Conservation (phyloP, 2,329 filamentous ascomycete genomes). For the Penicillium concentricum region DNA sequence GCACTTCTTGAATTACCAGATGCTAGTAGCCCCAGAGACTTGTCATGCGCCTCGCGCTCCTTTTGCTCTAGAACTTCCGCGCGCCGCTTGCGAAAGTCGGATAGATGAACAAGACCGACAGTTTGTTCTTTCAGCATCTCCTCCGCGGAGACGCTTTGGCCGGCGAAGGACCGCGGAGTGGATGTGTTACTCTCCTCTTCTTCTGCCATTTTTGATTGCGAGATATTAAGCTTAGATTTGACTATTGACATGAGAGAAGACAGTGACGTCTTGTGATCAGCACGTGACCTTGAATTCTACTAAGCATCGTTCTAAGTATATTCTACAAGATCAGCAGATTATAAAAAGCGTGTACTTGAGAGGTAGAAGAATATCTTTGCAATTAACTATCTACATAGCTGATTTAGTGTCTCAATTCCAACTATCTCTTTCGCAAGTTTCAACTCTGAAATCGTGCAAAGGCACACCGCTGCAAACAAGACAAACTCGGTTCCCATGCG, state of each 20-base stretch:
- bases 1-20: constrained; percentile 50
- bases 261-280: constrained; percentile 14
- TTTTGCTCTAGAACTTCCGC: constrained; percentile 92
- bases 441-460: not conserved
- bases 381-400: not conserved
- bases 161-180: constrained; percentile 61
- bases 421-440: not conserved
- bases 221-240: constrained; percentile 3
- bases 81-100: constrained; percentile 93
- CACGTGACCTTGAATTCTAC: constrained; percentile 12
- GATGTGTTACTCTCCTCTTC: constrained; percentile 41
- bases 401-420: not conserved
- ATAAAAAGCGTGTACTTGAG: not conserved
- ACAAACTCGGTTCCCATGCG: constrained; percentile 19
- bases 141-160: constrained; percentile 73
- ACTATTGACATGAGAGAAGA: not conserved
- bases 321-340: not conserved
- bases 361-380: no score
- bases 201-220: constrained; percentile 19
- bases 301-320: no score
- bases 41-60: constrained; percentile 74
- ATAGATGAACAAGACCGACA: constrained; percentile 85
- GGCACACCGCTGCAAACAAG: constrained; percentile 23
- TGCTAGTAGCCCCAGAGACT: constrained; percentile 48
- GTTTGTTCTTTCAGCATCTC: constrained; percentile 82